phyloP scores from a whole-genome alignment of 305 asterid genomes.

The Caryopteris hybrid region DNA sequence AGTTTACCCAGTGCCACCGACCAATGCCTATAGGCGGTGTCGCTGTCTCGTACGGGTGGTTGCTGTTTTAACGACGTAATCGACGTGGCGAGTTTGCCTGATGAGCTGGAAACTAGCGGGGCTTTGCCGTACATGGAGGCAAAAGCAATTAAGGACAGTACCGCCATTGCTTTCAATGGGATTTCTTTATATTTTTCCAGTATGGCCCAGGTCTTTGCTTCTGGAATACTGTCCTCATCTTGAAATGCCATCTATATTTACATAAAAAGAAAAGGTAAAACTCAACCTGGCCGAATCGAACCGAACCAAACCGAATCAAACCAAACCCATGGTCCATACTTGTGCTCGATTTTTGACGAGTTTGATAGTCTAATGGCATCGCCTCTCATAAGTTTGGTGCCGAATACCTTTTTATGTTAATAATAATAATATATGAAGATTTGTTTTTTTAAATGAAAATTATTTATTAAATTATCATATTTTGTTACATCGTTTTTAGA shows the following conservation, averaged over 20 bases:
- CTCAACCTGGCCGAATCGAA: too few species aligned
- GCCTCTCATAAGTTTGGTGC: too few species aligned
- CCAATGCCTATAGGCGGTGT: not conserved
- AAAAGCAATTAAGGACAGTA: not conserved
- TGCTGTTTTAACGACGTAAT: not conserved
- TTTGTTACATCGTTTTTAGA: too few species aligned
- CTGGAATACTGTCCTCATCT: not conserved
- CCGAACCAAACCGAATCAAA: too few species aligned
- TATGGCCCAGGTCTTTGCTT: not conserved
- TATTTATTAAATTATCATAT: too few species aligned
- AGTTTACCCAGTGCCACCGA: not conserved
- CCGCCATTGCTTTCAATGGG: not conserved
- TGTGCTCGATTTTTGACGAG: too few species aligned
- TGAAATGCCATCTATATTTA: not conserved
- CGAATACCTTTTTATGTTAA: too few species aligned
- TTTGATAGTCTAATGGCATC: too few species aligned
- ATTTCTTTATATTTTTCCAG: not conserved
- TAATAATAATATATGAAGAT: too few species aligned
- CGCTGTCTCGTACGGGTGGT: not conserved
- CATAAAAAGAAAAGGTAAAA: not conserved
- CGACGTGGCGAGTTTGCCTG: not conserved
- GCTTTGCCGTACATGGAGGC: slow-evolving; percentile 7
- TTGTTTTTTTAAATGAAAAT: too few species aligned
- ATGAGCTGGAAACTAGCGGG: not conserved
- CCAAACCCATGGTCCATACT: too few species aligned